Conservation (phyloP, 805 yeast genomes). For the Lachancea fermentati region DNA sequence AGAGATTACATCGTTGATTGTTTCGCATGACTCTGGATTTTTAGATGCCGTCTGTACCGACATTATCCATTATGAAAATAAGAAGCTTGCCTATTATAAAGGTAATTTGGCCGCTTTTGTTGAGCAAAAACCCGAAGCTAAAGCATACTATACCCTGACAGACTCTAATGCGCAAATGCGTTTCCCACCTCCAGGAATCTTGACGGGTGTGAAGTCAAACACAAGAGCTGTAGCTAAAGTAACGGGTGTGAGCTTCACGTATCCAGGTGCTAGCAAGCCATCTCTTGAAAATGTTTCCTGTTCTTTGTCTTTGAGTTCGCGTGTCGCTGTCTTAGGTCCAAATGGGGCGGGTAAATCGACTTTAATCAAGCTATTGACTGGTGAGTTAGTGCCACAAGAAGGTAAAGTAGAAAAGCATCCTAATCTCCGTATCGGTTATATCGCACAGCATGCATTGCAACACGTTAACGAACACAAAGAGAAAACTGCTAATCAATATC, state of each 20-base stretch:
- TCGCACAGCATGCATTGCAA: slow-evolving; percentile 97
- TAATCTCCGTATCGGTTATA: slow-evolving; percentile 94
- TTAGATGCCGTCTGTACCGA: slow-evolving; percentile 94
- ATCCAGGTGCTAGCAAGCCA: slow-evolving; percentile 86
- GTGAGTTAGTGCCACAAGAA: slow-evolving; percentile 75
- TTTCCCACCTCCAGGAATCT: slow-evolving; percentile 96
- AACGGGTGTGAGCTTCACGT: slow-evolving; percentile 77
- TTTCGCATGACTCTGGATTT: slow-evolving; percentile 97
- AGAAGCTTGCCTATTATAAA: slow-evolving; percentile 89
- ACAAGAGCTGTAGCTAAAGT: slow-evolving; percentile 91
- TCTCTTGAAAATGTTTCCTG: slow-evolving; percentile 75
- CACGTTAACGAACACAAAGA: slow-evolving; percentile 97
- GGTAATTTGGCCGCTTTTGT: slow-evolving; percentile 94
- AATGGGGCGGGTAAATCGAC: slow-evolving; percentile 99
- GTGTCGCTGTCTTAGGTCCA: slow-evolving; percentile 95
- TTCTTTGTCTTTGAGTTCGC: slow-evolving; percentile 89
- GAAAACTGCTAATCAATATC: slow-evolving; percentile 94
- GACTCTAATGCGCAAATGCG: slow-evolving; percentile 94
- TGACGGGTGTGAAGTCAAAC: slow-evolving; percentile 94
- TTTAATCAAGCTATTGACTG: slow-evolving; percentile 86
- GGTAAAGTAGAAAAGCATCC: slow-evolving; percentile 98
- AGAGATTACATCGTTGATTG: slow-evolving; percentile 89
- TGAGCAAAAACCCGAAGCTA: slow-evolving; percentile 90
- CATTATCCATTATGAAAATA: slow-evolving; percentile 92
- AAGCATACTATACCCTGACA: slow-evolving; percentile 88